Evolutionary conservation across 768 basidiomycete species (phyloP), one percentile per base, ranked within the genome.

Genomic region (Multifurca ochricompacta): DNA sequence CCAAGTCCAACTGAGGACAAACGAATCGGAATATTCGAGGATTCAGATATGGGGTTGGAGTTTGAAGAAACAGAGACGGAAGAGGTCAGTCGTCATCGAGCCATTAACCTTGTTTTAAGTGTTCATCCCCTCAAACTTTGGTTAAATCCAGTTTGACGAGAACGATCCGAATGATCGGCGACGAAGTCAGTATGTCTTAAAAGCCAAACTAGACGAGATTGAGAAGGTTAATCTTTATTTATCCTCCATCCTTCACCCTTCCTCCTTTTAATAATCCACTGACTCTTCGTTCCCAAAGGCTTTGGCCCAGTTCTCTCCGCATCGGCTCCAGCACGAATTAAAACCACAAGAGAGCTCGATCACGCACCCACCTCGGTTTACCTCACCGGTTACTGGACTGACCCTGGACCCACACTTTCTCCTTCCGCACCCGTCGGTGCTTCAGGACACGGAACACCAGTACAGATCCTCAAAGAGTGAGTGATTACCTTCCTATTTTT

Each of bases 191-290:
- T 77, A 81, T 59, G 68, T 84, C 39, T 80, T 91, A 81, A 81
- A 75, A 60, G 81, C 82, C 16, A 78, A 85, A 65, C 70, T 91
- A 21, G 89, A 91, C 64, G 84, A 85, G 67, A 85, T 91, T 43
- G 88, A 91, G 65, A 77, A 77, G 74, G 87, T 77, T 43, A 28
- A 61, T 73, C n/a, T n/a, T n/a, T n/a, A n/a, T n/a, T n/a, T n/a
- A n/a, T n/a, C n/a, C n/a, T n/a, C n/a, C n/a, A n/a, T n/a, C n/a
- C n/a, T n/a, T n/a, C n/a, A 6, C 62, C 37, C 60, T 18, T 36
- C 46, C 7, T 21, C 25, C 35, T 36, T 39, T 10, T 11, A 44
- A 44, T 40, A 13, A 31, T 10, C 21, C 23, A 28, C 57, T 55
- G 25, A 58, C 34, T 6, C 5, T 31, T 37, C n/a, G n/a, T 21